Conservation (phyloP, 768 basidiomycete genomes). For the Termitomyces sp. region DNA sequence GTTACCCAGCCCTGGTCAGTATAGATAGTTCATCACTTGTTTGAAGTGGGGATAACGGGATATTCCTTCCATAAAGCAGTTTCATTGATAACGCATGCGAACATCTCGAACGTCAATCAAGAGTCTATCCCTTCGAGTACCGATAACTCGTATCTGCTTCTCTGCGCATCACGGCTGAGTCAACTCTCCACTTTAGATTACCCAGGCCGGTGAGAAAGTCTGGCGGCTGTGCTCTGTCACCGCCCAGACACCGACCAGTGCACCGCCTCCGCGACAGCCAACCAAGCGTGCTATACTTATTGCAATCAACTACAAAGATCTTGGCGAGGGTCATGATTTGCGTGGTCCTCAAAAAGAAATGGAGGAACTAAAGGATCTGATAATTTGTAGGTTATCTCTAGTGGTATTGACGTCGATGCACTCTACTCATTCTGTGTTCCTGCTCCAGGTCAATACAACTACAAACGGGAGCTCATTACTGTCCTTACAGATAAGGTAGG, state of each 20-base stretch:
- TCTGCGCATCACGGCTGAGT: not conserved
- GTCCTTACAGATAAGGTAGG: not conserved
- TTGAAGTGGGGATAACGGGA: not conserved
- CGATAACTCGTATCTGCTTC: too few relatives aligned
- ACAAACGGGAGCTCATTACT: not conserved
- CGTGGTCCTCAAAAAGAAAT: not conserved
- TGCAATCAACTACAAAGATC: not conserved
- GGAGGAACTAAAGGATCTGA: not conserved
- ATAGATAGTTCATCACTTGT: too few relatives aligned
- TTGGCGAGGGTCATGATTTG: not conserved
- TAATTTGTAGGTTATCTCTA: not conserved
- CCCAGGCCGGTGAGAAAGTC: too few relatives aligned
- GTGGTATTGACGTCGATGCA: not conserved
- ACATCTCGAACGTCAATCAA: not conserved
- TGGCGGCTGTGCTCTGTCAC: too few relatives aligned
- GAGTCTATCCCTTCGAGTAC: too few relatives aligned
- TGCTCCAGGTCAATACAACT: not conserved
- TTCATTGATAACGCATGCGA: not conserved
- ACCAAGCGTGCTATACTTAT: too few relatives aligned
- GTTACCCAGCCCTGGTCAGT: too few relatives aligned
- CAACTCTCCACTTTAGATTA: not conserved
- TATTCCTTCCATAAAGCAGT: not conserved
- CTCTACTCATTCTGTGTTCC: too few relatives aligned
- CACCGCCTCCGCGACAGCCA: too few relatives aligned
- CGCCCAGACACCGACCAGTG: too few relatives aligned